phyloP scores from a whole-genome alignment of 306 rosid genomes.

The Castanospermum australe region DNA sequence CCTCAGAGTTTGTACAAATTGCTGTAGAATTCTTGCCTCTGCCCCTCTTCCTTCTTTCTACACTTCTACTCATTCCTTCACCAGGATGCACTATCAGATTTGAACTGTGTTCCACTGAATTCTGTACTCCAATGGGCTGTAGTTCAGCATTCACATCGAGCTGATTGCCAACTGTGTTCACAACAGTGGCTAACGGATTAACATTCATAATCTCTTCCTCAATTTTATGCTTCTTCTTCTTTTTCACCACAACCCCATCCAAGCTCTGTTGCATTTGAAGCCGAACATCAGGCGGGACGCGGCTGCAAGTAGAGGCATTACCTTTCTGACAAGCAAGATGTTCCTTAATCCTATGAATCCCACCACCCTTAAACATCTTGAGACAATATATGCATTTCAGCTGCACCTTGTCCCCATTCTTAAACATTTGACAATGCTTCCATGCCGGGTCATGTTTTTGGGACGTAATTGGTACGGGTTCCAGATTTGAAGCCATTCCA shows the following conservation, averaged over 20 bases:
- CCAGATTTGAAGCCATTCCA: slow-evolving; percentile 61
- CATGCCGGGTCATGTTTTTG: slow-evolving; percentile 96
- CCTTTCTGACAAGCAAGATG: slow-evolving; percentile 92
- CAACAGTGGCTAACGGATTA: slow-evolving; percentile 43
- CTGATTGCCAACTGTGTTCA: slow-evolving; percentile 37
- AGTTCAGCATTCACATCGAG: slow-evolving; percentile 44
- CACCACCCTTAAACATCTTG: slow-evolving; percentile 93
- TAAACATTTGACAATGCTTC: slow-evolving; percentile 91
- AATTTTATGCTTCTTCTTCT: slow-evolving; percentile 76
- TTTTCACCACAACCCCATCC: slow-evolving; percentile 82
- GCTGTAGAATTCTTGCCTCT: slow-evolving; percentile 48
- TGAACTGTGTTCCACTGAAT: slow-evolving; percentile 41
- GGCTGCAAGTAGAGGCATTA: slow-evolving; percentile 77
- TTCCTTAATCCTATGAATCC: slow-evolving; percentile 97
- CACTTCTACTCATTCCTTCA: slow-evolving; percentile 45
- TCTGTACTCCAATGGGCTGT: slow-evolving; percentile 38
- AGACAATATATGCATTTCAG: slow-evolving; percentile 80
- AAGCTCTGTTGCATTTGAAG: slow-evolving; percentile 70
- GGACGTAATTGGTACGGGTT: slow-evolving; percentile 68
- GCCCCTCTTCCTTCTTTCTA: slow-evolving; percentile 67
- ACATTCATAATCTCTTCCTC: slow-evolving; percentile 74
- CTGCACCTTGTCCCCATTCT: slow-evolving; percentile 80
- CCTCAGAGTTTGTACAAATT: slow-evolving; percentile 39
- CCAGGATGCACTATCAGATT: slow-evolving; percentile 40
- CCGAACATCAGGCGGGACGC: slow-evolving; percentile 80